Percentiles rank a stretch among this genome's conserved stretches.
phyloP scores from a whole-genome alignment of 2,329 filamentous ascomycete species.

The Ophiostoma pallidulum region DNA sequence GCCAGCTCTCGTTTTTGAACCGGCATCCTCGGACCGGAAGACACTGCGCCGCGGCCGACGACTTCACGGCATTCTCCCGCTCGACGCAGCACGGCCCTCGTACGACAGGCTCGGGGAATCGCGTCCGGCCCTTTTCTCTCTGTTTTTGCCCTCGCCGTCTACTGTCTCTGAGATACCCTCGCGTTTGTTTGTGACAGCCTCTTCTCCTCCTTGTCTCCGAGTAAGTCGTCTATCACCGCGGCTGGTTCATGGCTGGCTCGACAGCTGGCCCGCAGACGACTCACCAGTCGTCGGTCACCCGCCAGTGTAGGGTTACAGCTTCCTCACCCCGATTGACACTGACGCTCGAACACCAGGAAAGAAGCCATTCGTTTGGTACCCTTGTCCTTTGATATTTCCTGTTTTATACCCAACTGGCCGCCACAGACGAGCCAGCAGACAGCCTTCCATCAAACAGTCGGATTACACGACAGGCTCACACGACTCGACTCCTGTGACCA shows the following conservation, averaged over 20 bases:
- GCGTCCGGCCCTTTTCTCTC: no score
- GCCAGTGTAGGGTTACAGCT: neutral
- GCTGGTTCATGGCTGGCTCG: no score
- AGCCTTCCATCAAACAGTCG: neutral
- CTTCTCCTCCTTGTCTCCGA: no score
- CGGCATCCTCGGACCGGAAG: neutral
- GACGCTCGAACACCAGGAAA: neutral
- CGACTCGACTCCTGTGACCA: no score
- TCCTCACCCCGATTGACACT: neutral
- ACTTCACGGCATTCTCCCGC: neutral
- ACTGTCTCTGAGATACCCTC: no score
- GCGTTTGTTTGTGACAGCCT: no score
- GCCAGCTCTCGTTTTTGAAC: neutral
- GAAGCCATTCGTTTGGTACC: slow-evolving; percentile 10
- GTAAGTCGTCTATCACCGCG: no score
- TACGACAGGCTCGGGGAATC: no score
- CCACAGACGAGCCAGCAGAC: neutral
- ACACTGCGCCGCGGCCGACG: slow-evolving; percentile 2
- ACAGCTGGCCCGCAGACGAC: no score
- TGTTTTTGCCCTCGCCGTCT: no score
- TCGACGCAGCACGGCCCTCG: no score
- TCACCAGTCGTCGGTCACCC: neutral
- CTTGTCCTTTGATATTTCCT: neutral
- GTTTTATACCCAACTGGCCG: neutral
- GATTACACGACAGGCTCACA: no score